Evolutionary conservation across 371 early-diverging fungal genomes (phyloP), one percentile per base, ranked within the genome.

Genomic region (Mortierella sp.): DNA sequence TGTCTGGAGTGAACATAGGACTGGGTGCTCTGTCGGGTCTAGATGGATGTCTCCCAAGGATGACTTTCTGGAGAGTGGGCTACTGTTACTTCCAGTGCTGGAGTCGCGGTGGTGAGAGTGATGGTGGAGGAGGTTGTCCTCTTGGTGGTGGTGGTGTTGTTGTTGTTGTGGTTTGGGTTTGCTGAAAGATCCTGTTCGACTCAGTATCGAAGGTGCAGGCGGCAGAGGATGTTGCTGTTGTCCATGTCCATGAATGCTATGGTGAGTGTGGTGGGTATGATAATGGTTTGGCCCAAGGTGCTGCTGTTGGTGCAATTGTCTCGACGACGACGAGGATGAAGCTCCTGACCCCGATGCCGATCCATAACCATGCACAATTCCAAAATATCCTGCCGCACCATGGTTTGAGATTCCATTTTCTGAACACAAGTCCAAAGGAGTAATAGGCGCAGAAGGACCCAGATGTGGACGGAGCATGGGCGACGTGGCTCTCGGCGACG

Each of bases 401-500:
- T 12, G 16, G 8, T 46, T 44, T 8, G 43, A 27, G 46, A 56
- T 49, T 49, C 72, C 78, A 27, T 78, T 78, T 12, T 73, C 84
- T 27, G 60, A 70, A 24, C 77, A 76, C 32, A 84, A 55, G 10
- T 84, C 84, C 74, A 84, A 58, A 7, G 81, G 85, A 12, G 85
- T 84, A 70, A 81, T 84, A 1, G 85, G 85, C 3, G 79, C 81
- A 11, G 81, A 81, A 1, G 85, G 60, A 32, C 74, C 82, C 27
- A 54, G 16, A 7, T 81, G 76, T 18, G 85, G 85, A 29, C 81
- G 85, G 16, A 85, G 75, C 72, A 76, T 56, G 8, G 85, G 85
- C 0, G 82, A 85, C 27, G 32, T 60, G 12, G n/a, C 81, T 51
- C 78, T 29, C 18, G 84, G 81, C 0, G 84, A 80, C 43, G 75